Percentiles rank a stretch among this genome's conserved stretches.
Evolutionary conservation across 1,284 basidiomycete genomes (phyloP).

Genomic region (Fomitiporia mediterranea): DNA sequence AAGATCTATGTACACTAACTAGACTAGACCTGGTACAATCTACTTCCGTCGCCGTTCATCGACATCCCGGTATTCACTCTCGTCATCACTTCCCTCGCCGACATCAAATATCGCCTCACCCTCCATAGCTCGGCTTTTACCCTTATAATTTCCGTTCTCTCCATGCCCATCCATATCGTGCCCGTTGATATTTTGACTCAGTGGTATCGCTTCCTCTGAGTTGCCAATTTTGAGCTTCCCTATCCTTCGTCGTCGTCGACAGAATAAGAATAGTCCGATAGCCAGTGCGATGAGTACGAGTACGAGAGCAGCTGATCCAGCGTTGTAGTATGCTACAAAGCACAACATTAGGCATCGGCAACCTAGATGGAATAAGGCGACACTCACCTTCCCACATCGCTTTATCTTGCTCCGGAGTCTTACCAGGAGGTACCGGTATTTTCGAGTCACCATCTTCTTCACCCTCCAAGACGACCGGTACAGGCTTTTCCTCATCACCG

Average conservation of each 20-base stretch:
- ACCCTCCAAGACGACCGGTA: constrained; percentile 40
- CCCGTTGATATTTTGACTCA: constrained; percentile 37
- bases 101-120: constrained; percentile 41
- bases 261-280: constrained; percentile 75
- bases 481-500: constrained; percentile 61
- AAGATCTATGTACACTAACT: not conserved
- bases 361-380: not conserved
- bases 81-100: constrained; percentile 40
- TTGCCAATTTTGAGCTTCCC: constrained; percentile 28
- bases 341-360: constrained; percentile 8
- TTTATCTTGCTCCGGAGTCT: constrained; percentile 69
- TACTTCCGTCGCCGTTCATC: constrained; percentile 10
- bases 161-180: constrained; percentile 32
- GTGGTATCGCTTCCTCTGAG: constrained; percentile 53
- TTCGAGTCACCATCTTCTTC: constrained; percentile 36
- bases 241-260: constrained; percentile 51
- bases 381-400: constrained; percentile 80
- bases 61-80: constrained; percentile 27
- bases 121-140: constrained; percentile 37
- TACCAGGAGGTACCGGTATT: constrained; percentile 35
- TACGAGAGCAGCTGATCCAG: constrained; percentile 81
- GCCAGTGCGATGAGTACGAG: constrained; percentile 67
- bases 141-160: constrained; percentile 32
- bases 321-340: constrained; percentile 80
- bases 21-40: not conserved